Evolutionary conservation across 2,329 filamentous ascomycete genomes (phyloP).

Genomic region (Calonectria pauciramosa): DNA sequence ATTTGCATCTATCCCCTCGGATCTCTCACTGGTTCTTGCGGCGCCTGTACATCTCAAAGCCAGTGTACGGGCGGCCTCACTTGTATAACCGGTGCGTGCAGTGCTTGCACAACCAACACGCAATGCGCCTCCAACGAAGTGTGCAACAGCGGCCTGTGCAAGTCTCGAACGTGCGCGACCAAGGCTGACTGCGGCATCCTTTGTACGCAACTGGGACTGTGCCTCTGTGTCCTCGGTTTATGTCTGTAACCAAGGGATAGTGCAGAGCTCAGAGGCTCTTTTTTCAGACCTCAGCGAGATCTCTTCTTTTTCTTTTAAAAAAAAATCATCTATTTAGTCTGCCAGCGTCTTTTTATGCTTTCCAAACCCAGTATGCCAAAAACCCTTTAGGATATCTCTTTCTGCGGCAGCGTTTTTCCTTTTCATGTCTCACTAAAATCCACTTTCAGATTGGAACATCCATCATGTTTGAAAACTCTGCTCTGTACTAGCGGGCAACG

Average conservation of each 20-base stretch:
- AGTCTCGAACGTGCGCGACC: neutral
- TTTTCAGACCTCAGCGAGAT: neutral
- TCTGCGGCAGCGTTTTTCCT: neutral
- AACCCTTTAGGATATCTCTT: neutral
- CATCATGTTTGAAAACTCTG: neutral
- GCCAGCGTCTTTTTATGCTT: neutral
- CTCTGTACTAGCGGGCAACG: neutral
- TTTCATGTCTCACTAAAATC: neutral
- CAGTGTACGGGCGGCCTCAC: neutral
- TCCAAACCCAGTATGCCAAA: neutral
- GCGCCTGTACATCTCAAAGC: neutral
- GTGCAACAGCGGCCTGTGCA: neutral
- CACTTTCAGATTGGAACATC: neutral
- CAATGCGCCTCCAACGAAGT: constrained; percentile 12
- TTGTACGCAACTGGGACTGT: neutral
- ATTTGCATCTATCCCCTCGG: neutral
- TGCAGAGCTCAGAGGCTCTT: neutral
- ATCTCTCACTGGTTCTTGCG: neutral
- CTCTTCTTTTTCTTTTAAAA: neutral
- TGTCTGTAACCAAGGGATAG: neutral
- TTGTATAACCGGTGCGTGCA: neutral
- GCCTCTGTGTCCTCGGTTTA: constrained; percentile 8
- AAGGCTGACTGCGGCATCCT: neutral
- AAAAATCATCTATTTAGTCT: neutral
- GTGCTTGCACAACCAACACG: neutral